Conservation (phyloP, 345 rosid species). For the Salix dunnii region DNA sequence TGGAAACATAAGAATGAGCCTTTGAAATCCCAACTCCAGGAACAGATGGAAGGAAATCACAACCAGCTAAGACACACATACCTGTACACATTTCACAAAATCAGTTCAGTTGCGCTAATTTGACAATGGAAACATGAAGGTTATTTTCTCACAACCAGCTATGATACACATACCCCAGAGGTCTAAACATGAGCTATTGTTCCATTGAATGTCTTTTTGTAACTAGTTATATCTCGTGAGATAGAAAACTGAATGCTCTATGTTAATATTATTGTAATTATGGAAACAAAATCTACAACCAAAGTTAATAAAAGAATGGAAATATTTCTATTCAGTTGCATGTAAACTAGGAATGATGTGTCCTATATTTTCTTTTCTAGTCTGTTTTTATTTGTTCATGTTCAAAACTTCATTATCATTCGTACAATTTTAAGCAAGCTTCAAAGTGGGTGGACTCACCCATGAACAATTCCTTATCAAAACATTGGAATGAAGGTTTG, state of each 20-base stretch:
- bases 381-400: neutral
- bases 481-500: slow-evolving; percentile 61
- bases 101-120: neutral
- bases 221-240: neutral
- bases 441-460: slow-evolving; percentile 35
- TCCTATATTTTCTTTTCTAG: neutral
- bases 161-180: neutral
- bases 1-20: slow-evolving; percentile 66
- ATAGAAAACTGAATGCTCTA: neutral
- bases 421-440: neutral
- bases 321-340: neutral
- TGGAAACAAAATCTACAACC: neutral
- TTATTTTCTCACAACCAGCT: neutral
- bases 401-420: neutral
- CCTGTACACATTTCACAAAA: slow-evolving; percentile 40
- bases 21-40: slow-evolving; percentile 82
- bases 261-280: neutral
- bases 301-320: neutral
- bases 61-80: slow-evolving; percentile 90
- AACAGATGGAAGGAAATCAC: slow-evolving; percentile 89
- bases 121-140: neutral
- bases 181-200: neutral
- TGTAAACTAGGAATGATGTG: neutral
- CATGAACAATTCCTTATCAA: slow-evolving; percentile 55
- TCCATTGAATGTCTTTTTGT: neutral